These are phyloP conservation scores for Hypoxylon sp. DNA, from an alignment of 2,329 filamentous ascomycete genomes.

Conservation along the genomic window DNA sequence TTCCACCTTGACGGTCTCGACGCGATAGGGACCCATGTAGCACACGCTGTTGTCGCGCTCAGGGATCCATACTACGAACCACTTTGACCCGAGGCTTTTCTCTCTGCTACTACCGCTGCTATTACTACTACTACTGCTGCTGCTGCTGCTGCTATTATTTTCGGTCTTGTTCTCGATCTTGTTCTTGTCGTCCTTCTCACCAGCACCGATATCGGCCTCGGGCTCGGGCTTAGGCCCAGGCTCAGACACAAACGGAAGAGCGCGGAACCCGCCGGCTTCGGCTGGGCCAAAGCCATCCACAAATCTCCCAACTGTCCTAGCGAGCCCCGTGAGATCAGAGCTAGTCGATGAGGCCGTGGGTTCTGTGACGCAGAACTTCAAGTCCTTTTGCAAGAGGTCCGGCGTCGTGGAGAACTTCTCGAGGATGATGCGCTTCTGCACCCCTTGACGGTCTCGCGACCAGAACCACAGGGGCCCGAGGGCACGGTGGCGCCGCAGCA, in stretches of 20 bases:
- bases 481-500: constrained; percentile 70
- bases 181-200: background rate
- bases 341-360: too few relatives aligned
- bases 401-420: constrained; percentile 43
- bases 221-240: too few relatives aligned
- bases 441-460: constrained; percentile 45
- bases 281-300: background rate
- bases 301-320: too few relatives aligned
- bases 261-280: background rate
- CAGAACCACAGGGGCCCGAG: constrained; percentile 77
- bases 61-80: constrained; percentile 17
- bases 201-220: background rate
- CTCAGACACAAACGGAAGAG: constrained; percentile 12
- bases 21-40: constrained; percentile 42
- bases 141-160: background rate
- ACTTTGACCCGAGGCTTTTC: background rate
- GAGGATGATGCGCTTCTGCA: constrained; percentile 59
- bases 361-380: too few relatives aligned
- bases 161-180: background rate
- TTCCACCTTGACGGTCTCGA: constrained; percentile 56
- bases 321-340: background rate
- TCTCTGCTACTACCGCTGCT: background rate
- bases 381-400: background rate
- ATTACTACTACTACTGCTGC: background rate
- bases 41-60: constrained; percentile 4